phyloP scores from a whole-genome alignment of 352 stramenopile genomes.

The Phytopythium sindhum region DNA sequence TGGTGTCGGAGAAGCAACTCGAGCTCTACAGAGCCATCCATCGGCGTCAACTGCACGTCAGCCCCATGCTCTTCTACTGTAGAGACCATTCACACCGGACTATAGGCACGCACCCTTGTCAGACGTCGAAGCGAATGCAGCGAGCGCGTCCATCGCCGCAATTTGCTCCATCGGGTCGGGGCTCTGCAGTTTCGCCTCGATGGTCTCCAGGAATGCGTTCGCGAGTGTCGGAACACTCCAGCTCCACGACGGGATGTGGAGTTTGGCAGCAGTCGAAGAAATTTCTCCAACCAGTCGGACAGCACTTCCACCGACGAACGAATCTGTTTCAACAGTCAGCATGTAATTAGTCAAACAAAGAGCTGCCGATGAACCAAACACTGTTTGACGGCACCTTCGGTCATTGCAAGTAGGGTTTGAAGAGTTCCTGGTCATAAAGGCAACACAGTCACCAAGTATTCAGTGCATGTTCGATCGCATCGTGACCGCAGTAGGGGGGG shows the following conservation, averaged over 20 bases:
- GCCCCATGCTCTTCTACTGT: background rate
- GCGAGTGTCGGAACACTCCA: constrained; percentile 71
- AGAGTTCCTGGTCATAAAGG: constrained; percentile 41
- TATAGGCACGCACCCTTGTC: constrained; percentile 37
- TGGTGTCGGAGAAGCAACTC: constrained; percentile 69
- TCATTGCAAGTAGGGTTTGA: constrained; percentile 58
- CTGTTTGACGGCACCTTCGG: constrained; percentile 35
- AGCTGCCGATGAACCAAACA: background rate
- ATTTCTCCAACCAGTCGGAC: constrained; percentile 79
- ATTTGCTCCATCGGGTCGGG: constrained; percentile 68
- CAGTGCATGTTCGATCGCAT: too few species aligned
- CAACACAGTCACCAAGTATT: background rate
- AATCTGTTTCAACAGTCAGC: constrained; percentile 29
- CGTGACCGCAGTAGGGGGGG: too few species aligned
- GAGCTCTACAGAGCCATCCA: constrained; percentile 37
- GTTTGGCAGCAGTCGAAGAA: constrained; percentile 56
- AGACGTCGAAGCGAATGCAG: constrained; percentile 73
- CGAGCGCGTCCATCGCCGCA: constrained; percentile 79
- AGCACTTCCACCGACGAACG: constrained; percentile 71
- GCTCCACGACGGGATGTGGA: constrained; percentile 72
- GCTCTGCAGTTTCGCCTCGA: constrained; percentile 68
- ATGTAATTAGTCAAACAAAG: background rate
- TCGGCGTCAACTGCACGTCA: background rate
- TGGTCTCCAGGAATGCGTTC: constrained; percentile 73
- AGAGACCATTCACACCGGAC: background rate